Base-by-base conservation (phyloP, 2,329 filamentous ascomycete genomes). In the Paramyrothecium roridum region DNA sequence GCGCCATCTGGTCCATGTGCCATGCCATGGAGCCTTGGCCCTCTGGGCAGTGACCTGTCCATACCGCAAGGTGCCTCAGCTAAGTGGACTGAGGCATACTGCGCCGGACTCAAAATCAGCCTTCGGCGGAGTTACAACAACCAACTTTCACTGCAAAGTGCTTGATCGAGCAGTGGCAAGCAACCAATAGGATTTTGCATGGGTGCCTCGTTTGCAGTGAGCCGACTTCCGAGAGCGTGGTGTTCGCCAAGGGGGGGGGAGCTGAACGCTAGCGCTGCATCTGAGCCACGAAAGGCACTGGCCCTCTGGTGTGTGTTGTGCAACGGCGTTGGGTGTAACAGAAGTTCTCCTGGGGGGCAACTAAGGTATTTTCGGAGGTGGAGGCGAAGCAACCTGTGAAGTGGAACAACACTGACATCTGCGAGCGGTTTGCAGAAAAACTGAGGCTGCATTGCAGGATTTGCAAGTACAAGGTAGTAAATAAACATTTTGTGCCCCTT, bases 161-260 rank as follows among this genome's bases (percentile, higher is more conserved):
- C 26, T 30, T 10, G 46, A 34, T 45, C 21, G 26, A 47, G 11
- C 37, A 37, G 46, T 26, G 37, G 46, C 16, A 23, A 47, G 26
- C 19, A 21, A 11, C 64, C 64, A 66, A 66, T 65, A 49, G 53
- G 45, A 54, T 34, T 37, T 19, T 16, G 37, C 37, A 43, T 43
- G 13, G n/a, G 12, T 11, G 20, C 8, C n/a, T 46, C 30, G 19
- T 52, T 43, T 6, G n/a, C n/a, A 43, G 13, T 43, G 13, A 43
- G 51, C 57, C n/a, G 56, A 52, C 17, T 54, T 57, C 20, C 52
- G 50, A 50, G 57, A 58, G 48, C 55, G 54, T 55, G 58, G 58
- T 53, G 56, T 43, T 43, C n/a, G 37, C 37, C 50, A 52, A 52
- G 54, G 53, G 37, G 54, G 53, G 37, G 17, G 33, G 22, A 54